Percentiles rank a stretch among this genome's conserved stretches.
Conservation (phyloP, 805 yeast genomes). For the Candida gorgasii region DNA sequence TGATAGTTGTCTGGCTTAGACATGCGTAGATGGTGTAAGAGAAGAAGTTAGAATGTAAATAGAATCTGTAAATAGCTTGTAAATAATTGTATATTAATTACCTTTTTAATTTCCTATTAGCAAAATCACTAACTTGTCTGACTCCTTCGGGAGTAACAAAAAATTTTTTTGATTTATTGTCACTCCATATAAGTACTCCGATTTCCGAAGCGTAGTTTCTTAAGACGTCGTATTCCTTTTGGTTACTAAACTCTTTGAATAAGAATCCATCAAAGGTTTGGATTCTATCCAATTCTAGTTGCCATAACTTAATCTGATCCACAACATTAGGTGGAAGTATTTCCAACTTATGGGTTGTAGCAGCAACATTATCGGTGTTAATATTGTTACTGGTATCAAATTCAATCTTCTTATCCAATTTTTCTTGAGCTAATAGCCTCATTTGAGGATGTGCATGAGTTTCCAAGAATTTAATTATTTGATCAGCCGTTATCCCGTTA, state of each 20-base stretch:
- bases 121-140: slow-evolving; percentile 87
- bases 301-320: slow-evolving; percentile 96
- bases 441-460: slow-evolving; percentile 94
- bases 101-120: slow-evolving; percentile 52
- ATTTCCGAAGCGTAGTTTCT: slow-evolving; percentile 83
- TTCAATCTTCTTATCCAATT: slow-evolving; percentile 64
- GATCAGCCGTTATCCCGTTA: slow-evolving; percentile 94
- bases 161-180: slow-evolving; percentile 64
- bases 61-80: slow-evolving; percentile 5
- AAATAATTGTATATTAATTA: neutral
- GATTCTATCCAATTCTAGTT: slow-evolving; percentile 90
- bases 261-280: slow-evolving; percentile 83
- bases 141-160: slow-evolving; percentile 89
- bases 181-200: slow-evolving; percentile 90
- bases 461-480: slow-evolving; percentile 83
- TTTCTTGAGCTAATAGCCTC: slow-evolving; percentile 71
- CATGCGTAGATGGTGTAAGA: neutral
- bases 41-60: slow-evolving; percentile 1
- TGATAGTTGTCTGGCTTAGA: slow-evolving; percentile 43
- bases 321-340: slow-evolving; percentile 93
- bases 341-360: slow-evolving; percentile 54
- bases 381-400: slow-evolving; percentile 53
- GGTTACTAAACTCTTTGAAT: slow-evolving; percentile 80
- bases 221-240: slow-evolving; percentile 71
- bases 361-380: slow-evolving; percentile 43